These are phyloP conservation scores for Pythium monospermum DNA, from an alignment of 352 stramenopile species.

Conservation along the genomic window DNA sequence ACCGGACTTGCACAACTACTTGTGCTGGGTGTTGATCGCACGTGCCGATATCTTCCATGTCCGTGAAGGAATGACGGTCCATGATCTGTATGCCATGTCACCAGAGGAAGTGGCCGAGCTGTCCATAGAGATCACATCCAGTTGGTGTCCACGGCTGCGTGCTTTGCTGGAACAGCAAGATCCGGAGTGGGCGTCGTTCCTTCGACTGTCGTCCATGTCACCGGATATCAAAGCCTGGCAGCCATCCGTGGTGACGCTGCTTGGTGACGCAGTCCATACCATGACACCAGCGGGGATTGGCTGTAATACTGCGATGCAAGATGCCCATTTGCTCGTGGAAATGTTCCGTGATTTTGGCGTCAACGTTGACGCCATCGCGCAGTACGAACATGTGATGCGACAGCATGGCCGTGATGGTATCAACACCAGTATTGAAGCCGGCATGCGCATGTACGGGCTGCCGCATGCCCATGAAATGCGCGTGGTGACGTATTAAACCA, in stretches of 20 bases:
- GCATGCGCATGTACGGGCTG: constrained; percentile 1
- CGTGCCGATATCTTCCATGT: constrained; percentile 38
- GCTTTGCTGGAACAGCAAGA: constrained; percentile 38
- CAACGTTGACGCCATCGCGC: constrained; percentile 36
- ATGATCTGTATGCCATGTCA: constrained; percentile 46
- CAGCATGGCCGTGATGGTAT: constrained; percentile 3
- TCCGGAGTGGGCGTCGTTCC: constrained; percentile 48
- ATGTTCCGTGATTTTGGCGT: constrained; percentile 41
- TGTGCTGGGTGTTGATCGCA: constrained; percentile 59
- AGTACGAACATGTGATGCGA: constrained; percentile 30
- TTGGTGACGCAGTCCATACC: constrained; percentile 59
- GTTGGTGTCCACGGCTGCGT: constrained; percentile 44
- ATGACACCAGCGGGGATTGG: constrained; percentile 55
- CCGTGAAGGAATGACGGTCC: constrained; percentile 20
- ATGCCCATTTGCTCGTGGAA: constrained; percentile 43
- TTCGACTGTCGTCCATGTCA: constrained; percentile 53
- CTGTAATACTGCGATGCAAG: constrained; percentile 49
- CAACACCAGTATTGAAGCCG: constrained; percentile 5
- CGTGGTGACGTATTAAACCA: constrained; percentile 1
- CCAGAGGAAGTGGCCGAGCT: constrained; percentile 39
- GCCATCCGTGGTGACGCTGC: constrained; percentile 39
- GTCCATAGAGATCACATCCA: constrained; percentile 38
- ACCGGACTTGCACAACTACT: constrained; percentile 40
- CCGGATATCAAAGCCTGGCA: constrained; percentile 42
- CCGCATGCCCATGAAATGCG: constrained; percentile 3